These are phyloP conservation scores for Ganoderma leucocontextum DNA, from an alignment of 1,284 basidiomycete species.

Conservation along the genomic window DNA sequence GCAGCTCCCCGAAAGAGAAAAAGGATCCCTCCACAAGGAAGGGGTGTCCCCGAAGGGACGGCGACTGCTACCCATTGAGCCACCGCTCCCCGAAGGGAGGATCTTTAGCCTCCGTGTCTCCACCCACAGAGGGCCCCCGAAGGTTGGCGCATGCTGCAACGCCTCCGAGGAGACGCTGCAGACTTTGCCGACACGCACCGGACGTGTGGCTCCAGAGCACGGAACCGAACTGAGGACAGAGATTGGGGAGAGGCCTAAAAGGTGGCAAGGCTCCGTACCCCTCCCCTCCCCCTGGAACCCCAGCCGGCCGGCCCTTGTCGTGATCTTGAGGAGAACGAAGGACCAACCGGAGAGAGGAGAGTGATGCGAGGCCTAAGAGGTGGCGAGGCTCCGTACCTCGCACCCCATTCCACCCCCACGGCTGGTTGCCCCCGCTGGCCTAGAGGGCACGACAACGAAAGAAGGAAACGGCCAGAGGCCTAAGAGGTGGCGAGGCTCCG, in stretches of 20 bases:
- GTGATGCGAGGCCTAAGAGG: neutral
- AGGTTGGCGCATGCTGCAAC: neutral
- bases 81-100: slow-evolving; percentile 7
- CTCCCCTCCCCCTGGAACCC: neutral
- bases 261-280: slow-evolving; percentile 8
- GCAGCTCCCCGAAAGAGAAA: slow-evolving; percentile 10
- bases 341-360: neutral
- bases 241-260: slow-evolving; percentile 2
- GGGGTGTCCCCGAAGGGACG: neutral
- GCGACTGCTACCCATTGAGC: neutral
- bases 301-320: slow-evolving; percentile 5
- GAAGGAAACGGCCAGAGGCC: neutral
- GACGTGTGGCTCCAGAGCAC: slow-evolving; percentile 8
- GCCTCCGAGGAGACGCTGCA: neutral
- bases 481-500: slow-evolving; percentile 9
- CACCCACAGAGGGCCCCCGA: slow-evolving; percentile 7
- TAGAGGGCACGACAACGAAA: neutral
- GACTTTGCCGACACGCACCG: slow-evolving; percentile 9
- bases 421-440: slow-evolving; percentile 5
- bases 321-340: neutral
- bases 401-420: neutral
- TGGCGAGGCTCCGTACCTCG: slow-evolving; percentile 7
- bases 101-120: slow-evolving; percentile 9
- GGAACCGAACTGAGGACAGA: neutral
- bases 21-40: slow-evolving; percentile 2